Percentiles rank a stretch among this genome's conserved stretches.
Evolutionary conservation across 2,329 filamentous ascomycete genomes (phyloP).

Genomic region (Tolypocladium nubicola): DNA sequence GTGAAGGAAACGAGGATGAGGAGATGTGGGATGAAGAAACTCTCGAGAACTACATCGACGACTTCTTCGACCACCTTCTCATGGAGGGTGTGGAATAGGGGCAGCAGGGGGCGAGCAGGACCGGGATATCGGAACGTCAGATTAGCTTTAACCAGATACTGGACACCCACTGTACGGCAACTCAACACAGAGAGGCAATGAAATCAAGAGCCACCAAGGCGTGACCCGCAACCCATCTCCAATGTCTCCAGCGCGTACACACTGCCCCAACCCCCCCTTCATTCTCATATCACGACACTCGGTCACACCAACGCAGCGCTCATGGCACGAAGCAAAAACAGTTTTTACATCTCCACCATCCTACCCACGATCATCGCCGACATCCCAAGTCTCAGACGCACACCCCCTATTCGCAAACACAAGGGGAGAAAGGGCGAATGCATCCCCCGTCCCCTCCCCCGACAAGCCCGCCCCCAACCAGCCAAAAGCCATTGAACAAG

Average conservation of each 20-base stretch:
- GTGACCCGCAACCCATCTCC: not conserved
- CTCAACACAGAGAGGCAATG: not conserved
- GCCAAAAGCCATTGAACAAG: constrained; percentile 1
- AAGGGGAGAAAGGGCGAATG: not conserved
- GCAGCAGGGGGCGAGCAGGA: not conserved
- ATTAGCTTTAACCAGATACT: not conserved
- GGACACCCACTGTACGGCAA: not conserved
- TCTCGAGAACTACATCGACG: not conserved
- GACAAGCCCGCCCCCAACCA: not conserved
- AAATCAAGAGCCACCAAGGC: not conserved
- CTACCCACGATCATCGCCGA: not conserved
- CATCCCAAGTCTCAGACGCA: not conserved
- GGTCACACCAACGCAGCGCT: not conserved
- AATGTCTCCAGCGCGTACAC: not conserved
- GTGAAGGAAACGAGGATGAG: constrained; percentile 1
- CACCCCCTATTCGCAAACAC: not conserved
- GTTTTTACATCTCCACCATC: not conserved
- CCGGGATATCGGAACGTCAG: not conserved
- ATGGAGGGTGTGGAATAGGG: not conserved
- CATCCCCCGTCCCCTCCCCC: not conserved
- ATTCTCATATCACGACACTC: not conserved
- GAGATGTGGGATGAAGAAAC: not conserved
- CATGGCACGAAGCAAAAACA: not conserved
- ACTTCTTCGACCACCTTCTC: constrained; percentile 1
- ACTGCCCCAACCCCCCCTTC: not conserved